Conservation (phyloP, 257 asterid species). For the Penstemon barbatus region DNA sequence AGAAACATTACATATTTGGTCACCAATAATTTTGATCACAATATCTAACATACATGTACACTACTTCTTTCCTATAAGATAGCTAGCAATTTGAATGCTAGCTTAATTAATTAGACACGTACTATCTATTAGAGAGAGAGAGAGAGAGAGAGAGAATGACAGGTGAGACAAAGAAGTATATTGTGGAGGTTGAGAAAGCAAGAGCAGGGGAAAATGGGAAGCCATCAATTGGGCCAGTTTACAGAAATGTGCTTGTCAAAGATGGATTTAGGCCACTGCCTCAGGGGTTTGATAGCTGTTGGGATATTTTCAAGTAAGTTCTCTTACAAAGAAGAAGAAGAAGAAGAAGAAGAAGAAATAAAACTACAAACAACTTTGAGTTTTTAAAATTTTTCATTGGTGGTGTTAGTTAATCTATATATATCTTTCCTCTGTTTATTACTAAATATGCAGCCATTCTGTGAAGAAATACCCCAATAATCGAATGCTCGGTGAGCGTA, state of each 20-base stretch:
- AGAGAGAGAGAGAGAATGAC: conserved; percentile 26
- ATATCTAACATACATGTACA: not conserved
- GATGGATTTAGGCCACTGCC: conserved; percentile 67
- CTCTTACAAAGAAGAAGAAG: not conserved
- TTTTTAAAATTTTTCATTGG: no score
- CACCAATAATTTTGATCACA: conserved; percentile 39
- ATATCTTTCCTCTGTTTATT: not conserved
- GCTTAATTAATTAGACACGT: no score
- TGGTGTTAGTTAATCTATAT: no score
- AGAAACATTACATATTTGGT: conserved; percentile 34
- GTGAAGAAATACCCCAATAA: conserved; percentile 52
- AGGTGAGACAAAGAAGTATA: conserved; percentile 37
- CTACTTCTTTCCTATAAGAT: conserved; percentile 27
- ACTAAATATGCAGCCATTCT: conserved; percentile 49
- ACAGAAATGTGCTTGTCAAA: conserved; percentile 52
- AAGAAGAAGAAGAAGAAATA: no score
- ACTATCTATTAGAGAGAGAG: not conserved
- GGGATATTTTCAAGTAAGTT: conserved; percentile 75
- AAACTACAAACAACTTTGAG: no score
- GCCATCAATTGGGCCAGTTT: conserved; percentile 71
- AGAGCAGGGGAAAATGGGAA: conserved; percentile 55
- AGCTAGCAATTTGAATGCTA: not conserved
- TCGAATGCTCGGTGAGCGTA: conserved; percentile 81
- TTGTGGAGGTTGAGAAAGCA: conserved; percentile 60
- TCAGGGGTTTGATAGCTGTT: conserved; percentile 53